Percentiles rank a stretch among this genome's conserved stretches.
phyloP scores from a whole-genome alignment of 768 basidiomycete genomes.

The Leccinum olivaceopallidum region DNA sequence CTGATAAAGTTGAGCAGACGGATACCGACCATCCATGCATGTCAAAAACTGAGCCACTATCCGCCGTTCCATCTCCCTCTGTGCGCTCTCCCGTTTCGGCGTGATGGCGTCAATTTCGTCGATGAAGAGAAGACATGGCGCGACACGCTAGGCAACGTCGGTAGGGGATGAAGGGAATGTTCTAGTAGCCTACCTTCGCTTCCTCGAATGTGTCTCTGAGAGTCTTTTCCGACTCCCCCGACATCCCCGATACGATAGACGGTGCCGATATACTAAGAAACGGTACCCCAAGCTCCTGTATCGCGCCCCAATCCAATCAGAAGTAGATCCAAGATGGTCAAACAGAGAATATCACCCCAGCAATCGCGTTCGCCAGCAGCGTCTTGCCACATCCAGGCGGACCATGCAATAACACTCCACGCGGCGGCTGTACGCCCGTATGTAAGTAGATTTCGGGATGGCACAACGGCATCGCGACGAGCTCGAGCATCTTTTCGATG shows the following conservation, averaged over 20 bases:
- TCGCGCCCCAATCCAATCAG: background rate
- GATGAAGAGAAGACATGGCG: constrained; percentile 93
- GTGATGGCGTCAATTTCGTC: constrained; percentile 99
- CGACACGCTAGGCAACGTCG: constrained; percentile 59
- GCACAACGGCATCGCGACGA: constrained; percentile 93
- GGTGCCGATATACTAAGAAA: constrained; percentile 96
- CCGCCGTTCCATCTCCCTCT: constrained; percentile 96
- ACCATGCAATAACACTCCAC: constrained; percentile 91
- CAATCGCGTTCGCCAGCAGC: constrained; percentile 89
- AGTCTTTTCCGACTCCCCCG: constrained; percentile 97
- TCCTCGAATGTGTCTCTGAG: constrained; percentile 96
- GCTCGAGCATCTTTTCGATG: constrained; percentile 91
- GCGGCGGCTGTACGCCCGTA: constrained; percentile 88
- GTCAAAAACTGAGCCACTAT: constrained; percentile 98
- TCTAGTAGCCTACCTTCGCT: constrained; percentile 71
- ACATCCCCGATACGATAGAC: constrained; percentile 96
- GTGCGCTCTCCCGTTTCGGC: constrained; percentile 96
- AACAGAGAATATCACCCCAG: constrained; percentile 65
- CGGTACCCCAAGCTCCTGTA: constrained; percentile 85
- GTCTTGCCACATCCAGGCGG: constrained; percentile 99
- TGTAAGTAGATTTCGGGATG: constrained; percentile 96
- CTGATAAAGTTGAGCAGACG: background rate
- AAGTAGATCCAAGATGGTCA: background rate
- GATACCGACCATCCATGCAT: constrained; percentile 90
- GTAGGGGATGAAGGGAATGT: background rate